A percentile compares a stretch with the other conserved stretches of the same genome.
Evolutionary conservation across 2,329 filamentous ascomycete genomes (phyloP).

Genomic region (Neoarthrinium moseri): DNA sequence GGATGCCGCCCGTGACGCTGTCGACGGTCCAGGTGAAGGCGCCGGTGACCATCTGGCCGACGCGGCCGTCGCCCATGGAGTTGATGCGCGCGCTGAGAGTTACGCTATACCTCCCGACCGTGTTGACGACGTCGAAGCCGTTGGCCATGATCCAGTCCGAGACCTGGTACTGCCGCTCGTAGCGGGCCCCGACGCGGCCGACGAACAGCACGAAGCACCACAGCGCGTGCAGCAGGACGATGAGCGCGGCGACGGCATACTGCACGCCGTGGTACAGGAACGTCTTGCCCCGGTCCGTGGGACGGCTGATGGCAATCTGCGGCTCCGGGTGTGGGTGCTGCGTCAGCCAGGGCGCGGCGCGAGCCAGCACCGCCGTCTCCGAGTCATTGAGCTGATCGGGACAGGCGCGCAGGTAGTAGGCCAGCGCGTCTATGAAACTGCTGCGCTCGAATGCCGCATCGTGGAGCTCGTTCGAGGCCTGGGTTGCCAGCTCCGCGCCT

Average conservation of each 20-base stretch:
- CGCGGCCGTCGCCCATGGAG: conserved; percentile 61
- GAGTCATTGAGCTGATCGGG: conserved; percentile 9
- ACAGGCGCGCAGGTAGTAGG: conserved; percentile 12
- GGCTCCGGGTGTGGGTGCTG: conserved; percentile 1
- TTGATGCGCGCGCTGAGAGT: conserved; percentile 53
- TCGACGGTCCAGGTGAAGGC: conserved; percentile 61
- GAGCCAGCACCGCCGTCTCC: conserved; percentile 11
- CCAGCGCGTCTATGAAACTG: conserved; percentile 13
- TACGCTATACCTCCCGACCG: conserved; percentile 49
- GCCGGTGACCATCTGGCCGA: conserved; percentile 58
- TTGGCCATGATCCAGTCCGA: conserved; percentile 55
- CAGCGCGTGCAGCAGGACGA: conserved; percentile 58
- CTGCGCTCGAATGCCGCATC: conserved; percentile 11
- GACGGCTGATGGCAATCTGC: conserved; percentile 8
- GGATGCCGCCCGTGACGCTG: conserved; percentile 64
- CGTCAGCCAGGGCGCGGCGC: conserved; percentile 11
- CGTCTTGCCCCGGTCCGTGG: conserved; percentile 33
- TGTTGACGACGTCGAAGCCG: conserved; percentile 51
- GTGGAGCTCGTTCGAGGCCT: conserved; percentile 9
- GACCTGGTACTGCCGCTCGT: conserved; percentile 67
- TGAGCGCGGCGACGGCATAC: conserved; percentile 53
- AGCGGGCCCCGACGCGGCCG: conserved; percentile 52
- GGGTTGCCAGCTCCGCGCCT: conserved; percentile 11
- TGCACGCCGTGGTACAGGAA: conserved; percentile 60
- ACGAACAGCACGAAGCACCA: conserved; percentile 57